phyloP scores from a whole-genome alignment of 2,329 filamentous ascomycete genomes.

The Eurotiales sp. region DNA sequence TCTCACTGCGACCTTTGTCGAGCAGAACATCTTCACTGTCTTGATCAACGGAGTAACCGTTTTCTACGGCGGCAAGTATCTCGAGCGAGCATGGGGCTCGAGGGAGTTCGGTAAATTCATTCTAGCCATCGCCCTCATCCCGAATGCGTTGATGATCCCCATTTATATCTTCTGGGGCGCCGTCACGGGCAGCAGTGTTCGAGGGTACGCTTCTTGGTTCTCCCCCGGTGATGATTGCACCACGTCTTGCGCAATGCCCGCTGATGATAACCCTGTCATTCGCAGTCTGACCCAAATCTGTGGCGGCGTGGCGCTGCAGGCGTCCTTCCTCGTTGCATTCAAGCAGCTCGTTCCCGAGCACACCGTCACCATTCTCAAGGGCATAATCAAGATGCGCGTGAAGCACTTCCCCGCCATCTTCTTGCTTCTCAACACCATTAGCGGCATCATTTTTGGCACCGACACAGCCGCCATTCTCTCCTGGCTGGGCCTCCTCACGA shows the following conservation, averaged over 20 bases:
- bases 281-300: slow-evolving; percentile 74
- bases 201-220: slow-evolving; percentile 31
- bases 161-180: slow-evolving; percentile 71
- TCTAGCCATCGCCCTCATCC: slow-evolving; percentile 69
- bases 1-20: slow-evolving; percentile 78
- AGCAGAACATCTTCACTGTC: slow-evolving; percentile 88
- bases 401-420: slow-evolving; percentile 75
- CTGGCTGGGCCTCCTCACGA: slow-evolving; percentile 75
- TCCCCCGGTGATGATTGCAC: slow-evolving; percentile 19
- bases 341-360: slow-evolving; percentile 97
- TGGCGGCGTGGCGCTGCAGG: slow-evolving; percentile 84
- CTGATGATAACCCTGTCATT: slow-evolving; percentile 23
- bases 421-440: slow-evolving; percentile 66
- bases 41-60: slow-evolving; percentile 71
- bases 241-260: slow-evolving; percentile 16
- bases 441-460: slow-evolving; percentile 62
- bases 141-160: slow-evolving; percentile 72
- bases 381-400: slow-evolving; percentile 83
- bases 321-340: slow-evolving; percentile 91
- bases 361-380: slow-evolving; percentile 89
- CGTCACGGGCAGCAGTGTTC: slow-evolving; percentile 47
- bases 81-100: slow-evolving; percentile 94
- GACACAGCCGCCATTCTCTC: slow-evolving; percentile 76
- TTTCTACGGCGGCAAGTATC: slow-evolving; percentile 88
- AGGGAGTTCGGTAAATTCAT: slow-evolving; percentile 90